These are phyloP conservation scores for Plasmodium billcollinsi DNA, from an alignment of 169 alveolate genomes.

Conservation along the genomic window DNA sequence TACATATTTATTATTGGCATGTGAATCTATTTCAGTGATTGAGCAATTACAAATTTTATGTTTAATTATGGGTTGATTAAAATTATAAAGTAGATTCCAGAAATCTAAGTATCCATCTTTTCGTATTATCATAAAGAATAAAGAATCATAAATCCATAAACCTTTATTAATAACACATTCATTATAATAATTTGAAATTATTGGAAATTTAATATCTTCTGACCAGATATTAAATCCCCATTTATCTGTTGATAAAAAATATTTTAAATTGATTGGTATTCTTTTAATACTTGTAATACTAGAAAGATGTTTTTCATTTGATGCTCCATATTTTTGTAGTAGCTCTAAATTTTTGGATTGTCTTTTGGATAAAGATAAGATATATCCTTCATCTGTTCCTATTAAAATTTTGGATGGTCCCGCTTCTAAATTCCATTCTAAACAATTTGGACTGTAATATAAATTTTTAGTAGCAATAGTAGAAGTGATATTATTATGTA, in stretches of 20 bases:
- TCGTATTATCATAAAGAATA: constrained; percentile 56
- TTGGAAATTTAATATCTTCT: constrained; percentile 69
- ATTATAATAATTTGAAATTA: constrained; percentile 62
- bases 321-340: constrained; percentile 63
- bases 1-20: constrained; percentile 41
- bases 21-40: constrained; percentile 70
- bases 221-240: constrained; percentile 78
- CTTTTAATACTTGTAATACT: constrained; percentile 59
- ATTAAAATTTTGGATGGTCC: constrained; percentile 73
- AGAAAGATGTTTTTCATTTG: constrained; percentile 69
- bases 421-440: constrained; percentile 73
- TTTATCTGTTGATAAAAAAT: constrained; percentile 63
- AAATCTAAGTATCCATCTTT: constrained; percentile 74
- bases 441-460: constrained; percentile 60
- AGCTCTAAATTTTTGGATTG: constrained; percentile 58
- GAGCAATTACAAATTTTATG: constrained; percentile 70
- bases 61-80: constrained; percentile 61
- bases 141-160: constrained; percentile 53
- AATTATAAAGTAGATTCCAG: constrained; percentile 64
- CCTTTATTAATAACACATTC: constrained; percentile 72
- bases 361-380: constrained; percentile 64
- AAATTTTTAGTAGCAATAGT: not conserved
- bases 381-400: constrained; percentile 74
- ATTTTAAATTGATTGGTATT: constrained; percentile 59
- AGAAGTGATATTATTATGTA: not conserved